Evolutionary conservation across 805 yeast genomes (phyloP), one percentile per base, ranked within the genome.

Genomic region (Pichia occidentalis): DNA sequence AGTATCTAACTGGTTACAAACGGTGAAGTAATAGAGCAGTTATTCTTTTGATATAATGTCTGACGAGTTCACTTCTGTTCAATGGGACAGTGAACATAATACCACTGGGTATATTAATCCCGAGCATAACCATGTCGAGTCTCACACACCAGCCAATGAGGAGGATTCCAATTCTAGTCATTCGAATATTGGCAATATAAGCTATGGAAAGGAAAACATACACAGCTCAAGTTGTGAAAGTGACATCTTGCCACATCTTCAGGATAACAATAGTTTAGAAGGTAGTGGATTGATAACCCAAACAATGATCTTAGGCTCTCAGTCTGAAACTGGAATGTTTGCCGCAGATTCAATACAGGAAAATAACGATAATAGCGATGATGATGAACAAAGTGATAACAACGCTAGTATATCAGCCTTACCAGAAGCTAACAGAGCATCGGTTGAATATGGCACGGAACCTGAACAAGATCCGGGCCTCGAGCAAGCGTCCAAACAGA

Each of bases 61-160:
- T 35, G 77, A 72, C 46, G 73, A 72, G 46, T 73, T 73, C 51
- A 71, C 77, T 1, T 73, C 79, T 21, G 71, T 73, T 34, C 75
- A 68, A 48, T 73, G 75, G 77, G 78, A 73, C 48, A 18, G 35
- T n/a, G 24, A 31, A 2, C 24, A 34, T 39, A 29, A n/a, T 40
- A 36, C 36, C 19, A 40, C 32, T 23, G 29, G 13, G 31, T 23
- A 29, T 27, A 30, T 13, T 30, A 32, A 9, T 34, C 25, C 7
- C 23, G 19, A n/a, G 17, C 22, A 24, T 12, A 20, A 12, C 36
- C 22, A 18, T 24, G 22, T 29, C 10, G 29, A 5, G 5, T 19
- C 25, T 4, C 30, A 22, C 4, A 14, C n/a, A n/a, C n/a, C n/a
- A n/a, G n/a, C n/a, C n/a, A n/a, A n/a, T n/a, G n/a, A n/a, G n/a